Percentiles rank a stretch among this genome's conserved stretches.
These are phyloP conservation scores for Fraxinus nigra DNA, from an alignment of 305 asterid genomes.

Conservation along the genomic window DNA sequence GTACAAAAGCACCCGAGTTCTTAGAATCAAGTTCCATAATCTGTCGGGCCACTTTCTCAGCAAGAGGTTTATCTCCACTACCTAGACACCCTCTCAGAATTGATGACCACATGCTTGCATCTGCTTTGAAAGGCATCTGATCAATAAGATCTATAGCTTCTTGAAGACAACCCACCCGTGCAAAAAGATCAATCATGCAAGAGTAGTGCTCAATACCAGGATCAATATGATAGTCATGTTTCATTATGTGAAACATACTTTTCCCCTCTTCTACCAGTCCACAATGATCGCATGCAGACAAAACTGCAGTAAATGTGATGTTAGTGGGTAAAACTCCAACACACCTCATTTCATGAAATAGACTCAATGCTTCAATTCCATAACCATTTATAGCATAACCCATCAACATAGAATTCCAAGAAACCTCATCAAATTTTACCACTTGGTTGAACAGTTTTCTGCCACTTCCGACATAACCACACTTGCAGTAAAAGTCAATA, in stretches of 20 bases:
- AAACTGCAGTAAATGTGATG: slow-evolving; percentile 68
- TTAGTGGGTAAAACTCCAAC: slow-evolving; percentile 44
- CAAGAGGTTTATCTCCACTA: slow-evolving; percentile 52
- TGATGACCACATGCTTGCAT: slow-evolving; percentile 75
- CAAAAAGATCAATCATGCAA: slow-evolving; percentile 81
- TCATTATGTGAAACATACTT: slow-evolving; percentile 64
- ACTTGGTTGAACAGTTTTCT: slow-evolving; percentile 50
- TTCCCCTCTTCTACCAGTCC: slow-evolving; percentile 74
- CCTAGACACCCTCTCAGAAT: slow-evolving; percentile 73
- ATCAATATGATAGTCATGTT: slow-evolving; percentile 42
- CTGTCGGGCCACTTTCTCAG: slow-evolving; percentile 47
- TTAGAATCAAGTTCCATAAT: slow-evolving; percentile 68
- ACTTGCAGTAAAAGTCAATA: slow-evolving; percentile 73
- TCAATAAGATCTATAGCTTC: slow-evolving; percentile 62
- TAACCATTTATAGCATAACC: slow-evolving; percentile 86
- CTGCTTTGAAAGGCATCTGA: slow-evolving; percentile 51
- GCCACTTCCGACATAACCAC: slow-evolving; percentile 58
- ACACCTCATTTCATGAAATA: slow-evolving; percentile 61
- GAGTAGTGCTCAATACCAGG: slow-evolving; percentile 92
- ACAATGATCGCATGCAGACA: slow-evolving; percentile 90
- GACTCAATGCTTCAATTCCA: slow-evolving; percentile 59
- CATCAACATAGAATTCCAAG: slow-evolving; percentile 81
- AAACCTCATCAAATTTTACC: slow-evolving; percentile 47
- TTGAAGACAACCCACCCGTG: slow-evolving; percentile 58
- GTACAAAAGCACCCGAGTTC: slow-evolving; percentile 70